Percentiles rank a stretch among this genome's conserved stretches.
Conservation (phyloP, 1,284 basidiomycete species). For the Ustilago trichophora region DNA sequence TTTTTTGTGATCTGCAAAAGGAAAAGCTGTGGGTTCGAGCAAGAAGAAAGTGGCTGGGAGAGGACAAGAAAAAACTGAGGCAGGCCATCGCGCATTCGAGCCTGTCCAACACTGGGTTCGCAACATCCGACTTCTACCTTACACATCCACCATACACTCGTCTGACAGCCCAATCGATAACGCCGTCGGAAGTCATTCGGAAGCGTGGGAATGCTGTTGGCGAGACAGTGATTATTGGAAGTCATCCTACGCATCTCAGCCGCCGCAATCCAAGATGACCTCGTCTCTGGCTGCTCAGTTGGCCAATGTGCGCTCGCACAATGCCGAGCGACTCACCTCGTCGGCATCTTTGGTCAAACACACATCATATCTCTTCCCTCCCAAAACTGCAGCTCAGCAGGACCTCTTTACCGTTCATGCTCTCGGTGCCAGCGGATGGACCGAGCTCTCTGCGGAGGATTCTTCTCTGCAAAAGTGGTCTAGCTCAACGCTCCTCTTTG, state of each 20-base stretch:
- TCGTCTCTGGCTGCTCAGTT: constrained; percentile 86
- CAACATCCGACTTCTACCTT: neutral
- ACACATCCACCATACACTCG: neutral
- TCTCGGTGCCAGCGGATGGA: constrained; percentile 81
- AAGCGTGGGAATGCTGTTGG: constrained; percentile 17
- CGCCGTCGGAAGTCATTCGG: neutral
- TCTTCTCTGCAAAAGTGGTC: constrained; percentile 43
- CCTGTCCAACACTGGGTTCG: neutral
- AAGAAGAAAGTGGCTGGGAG: too few species aligned
- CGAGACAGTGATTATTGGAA: neutral
- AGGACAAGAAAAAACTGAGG: constrained; percentile 2
- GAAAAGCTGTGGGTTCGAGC: too few species aligned
- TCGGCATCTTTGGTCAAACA: constrained; percentile 72
- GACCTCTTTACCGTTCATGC: constrained; percentile 83
- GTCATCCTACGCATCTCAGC: too few species aligned
- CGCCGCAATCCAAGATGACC: too few species aligned
- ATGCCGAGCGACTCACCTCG: constrained; percentile 78
- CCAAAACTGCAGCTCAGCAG: constrained; percentile 60
- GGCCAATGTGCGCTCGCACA: constrained; percentile 80
- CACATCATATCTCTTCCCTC: constrained; percentile 80
- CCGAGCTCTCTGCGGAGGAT: constrained; percentile 71
- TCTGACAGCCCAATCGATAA: neutral
- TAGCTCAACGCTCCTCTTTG: constrained; percentile 79
- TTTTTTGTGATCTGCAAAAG: too few species aligned
- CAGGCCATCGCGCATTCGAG: too few species aligned